Evolutionary conservation across 495 filamentous ascomycete genomes (phyloP), one percentile per base, ranked within the genome.

Genomic region (Coniosporium apollinis): DNA sequence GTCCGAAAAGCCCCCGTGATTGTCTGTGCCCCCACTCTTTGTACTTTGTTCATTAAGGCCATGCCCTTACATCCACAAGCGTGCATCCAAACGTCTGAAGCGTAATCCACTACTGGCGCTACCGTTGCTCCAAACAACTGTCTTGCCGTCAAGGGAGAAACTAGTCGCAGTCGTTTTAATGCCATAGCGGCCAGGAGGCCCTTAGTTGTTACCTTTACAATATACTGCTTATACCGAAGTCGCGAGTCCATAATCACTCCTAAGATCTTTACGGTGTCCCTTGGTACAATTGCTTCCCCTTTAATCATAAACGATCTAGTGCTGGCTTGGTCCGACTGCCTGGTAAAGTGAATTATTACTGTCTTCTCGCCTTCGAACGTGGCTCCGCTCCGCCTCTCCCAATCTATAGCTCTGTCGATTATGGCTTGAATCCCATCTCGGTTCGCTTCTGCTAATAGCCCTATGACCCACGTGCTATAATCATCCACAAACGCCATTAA

Each of bases 401-500:
- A 54, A 43, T 39, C 30, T 36, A 21, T 14, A 47, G 26, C n/a
- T 36, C 29, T 35, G 24, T 29, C 10, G 14, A 53, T 30, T 22
- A 36, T 33, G n/a, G 35, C 26, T 19, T 53, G 37, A 15, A 41
- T 45, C 2, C 28, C 22, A 9, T 30, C 21, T 10, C 22, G 47
- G 30, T 53, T 55, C 5, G 21, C 25, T 31, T 42, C 33, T 29
- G 38, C 40, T 33, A 39, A 33, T 17, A 14, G 25, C 5, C 47
- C 41, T 9, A 41, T 28, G 18, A 42, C 37, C 32, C 46, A 49
- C 29, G 48, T 45, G 20, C 34, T 41, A 30, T 38, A 41, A 31
- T 55, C 37, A 33, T 53, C 42, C 3, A 49, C 43, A 24, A 46
- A 55, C 16, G 45, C 48, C 6, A 52, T 37, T 4, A 34, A 32